Conservation (phyloP, 768 basidiomycete species). For the Suillus sp. region DNA sequence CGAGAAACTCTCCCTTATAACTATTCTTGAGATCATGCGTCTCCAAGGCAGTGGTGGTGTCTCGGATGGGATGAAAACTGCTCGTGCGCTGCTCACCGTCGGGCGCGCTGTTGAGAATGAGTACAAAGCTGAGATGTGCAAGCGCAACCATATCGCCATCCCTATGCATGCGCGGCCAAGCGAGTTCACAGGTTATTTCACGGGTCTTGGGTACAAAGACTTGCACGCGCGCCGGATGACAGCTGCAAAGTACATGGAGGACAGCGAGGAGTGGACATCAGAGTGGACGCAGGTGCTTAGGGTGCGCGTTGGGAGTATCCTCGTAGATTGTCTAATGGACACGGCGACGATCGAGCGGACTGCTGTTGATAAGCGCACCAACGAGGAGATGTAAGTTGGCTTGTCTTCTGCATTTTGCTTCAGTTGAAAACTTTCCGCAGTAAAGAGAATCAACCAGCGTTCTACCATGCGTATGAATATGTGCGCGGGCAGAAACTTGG, state of each 20-base stretch:
- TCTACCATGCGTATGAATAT: conserved; percentile 91
- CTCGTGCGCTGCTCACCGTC: conserved; percentile 75
- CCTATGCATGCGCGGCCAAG: conserved; percentile 36
- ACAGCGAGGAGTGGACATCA: conserved; percentile 73
- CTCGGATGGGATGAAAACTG: conserved; percentile 87
- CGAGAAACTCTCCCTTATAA: conserved; percentile 82
- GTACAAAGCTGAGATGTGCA: conserved; percentile 83
- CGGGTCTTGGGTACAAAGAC: conserved; percentile 58
- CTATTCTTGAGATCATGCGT: conserved; percentile 88
- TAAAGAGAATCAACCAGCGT: conserved; percentile 83
- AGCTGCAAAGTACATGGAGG: conserved; percentile 63
- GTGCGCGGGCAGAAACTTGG: conserved; percentile 94
- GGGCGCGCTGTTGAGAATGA: conserved; percentile 89
- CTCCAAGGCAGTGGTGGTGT: conserved; percentile 76
- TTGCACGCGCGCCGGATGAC: conserved; percentile 66
- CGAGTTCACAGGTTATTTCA: conserved; percentile 50
- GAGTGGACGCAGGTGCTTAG: conserved; percentile 82
- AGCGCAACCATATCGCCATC: conserved; percentile 57
- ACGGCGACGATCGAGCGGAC: conserved; percentile 75
- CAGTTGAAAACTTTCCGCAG: conserved; percentile 37
- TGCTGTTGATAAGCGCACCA: conserved; percentile 56
- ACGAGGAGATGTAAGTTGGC: conserved; percentile 58
- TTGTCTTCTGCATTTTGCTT: conserved; percentile 7
- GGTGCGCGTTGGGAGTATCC: conserved; percentile 76
- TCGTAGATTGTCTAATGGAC: conserved; percentile 84